phyloP scores from a whole-genome alignment of 2,329 filamentous ascomycete species.

The Chrysoporthe austroafricana region DNA sequence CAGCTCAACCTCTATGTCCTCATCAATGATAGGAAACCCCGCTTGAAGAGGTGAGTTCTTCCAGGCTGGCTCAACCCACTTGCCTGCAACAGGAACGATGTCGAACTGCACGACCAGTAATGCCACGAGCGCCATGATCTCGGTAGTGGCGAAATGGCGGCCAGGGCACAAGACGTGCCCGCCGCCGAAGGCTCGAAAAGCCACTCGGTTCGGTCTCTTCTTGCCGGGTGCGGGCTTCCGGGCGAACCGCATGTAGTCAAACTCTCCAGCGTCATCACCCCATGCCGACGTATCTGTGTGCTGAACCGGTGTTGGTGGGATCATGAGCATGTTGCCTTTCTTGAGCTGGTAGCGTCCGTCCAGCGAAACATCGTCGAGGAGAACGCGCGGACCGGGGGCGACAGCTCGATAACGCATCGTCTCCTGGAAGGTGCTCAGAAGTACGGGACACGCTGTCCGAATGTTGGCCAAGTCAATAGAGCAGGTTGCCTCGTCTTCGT shows the following conservation, averaged over 20 bases:
- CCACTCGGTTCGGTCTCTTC: conserved; percentile 20
- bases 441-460: conserved; percentile 33
- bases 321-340: conserved; percentile 32
- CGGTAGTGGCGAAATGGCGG: conserved; percentile 34
- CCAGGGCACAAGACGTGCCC: conserved; percentile 34
- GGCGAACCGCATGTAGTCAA: conserved; percentile 13
- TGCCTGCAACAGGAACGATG: conserved; percentile 25
- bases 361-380: conserved; percentile 34
- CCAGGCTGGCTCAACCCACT: conserved; percentile 33
- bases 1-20: conserved; percentile 31
- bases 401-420: conserved; percentile 34
- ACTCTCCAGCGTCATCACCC: conserved; percentile 16
- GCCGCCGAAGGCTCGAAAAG: conserved; percentile 34
- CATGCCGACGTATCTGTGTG: conserved; percentile 28
- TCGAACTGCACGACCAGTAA: conserved; percentile 34
- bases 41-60: conserved; percentile 31
- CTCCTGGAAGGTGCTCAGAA: conserved; percentile 38
- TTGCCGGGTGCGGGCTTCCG: background rate
- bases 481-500: background rate
- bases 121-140: conserved; percentile 33
- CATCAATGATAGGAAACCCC: conserved; percentile 32
- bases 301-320: conserved; percentile 30
- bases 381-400: conserved; percentile 30
- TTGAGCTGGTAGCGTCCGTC: conserved; percentile 29
- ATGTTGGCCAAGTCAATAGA: conserved; percentile 32